Conservation (phyloP, 208 protist genomes). For the Wallacemonas sp. region DNA sequence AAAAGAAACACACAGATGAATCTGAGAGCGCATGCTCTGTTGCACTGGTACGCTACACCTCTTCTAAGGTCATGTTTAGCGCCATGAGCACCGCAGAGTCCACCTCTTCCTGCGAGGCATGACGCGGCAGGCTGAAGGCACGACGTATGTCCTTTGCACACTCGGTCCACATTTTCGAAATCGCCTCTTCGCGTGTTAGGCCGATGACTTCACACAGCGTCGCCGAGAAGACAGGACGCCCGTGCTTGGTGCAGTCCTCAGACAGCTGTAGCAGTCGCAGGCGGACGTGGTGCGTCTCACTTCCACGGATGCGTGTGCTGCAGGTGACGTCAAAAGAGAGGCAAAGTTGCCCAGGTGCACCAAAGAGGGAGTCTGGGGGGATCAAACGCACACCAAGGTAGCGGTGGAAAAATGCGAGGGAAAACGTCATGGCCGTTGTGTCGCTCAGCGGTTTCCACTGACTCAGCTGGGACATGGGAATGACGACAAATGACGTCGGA, state of each 20-base stretch:
- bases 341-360: background rate
- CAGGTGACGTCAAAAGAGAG: background rate
- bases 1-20: conserved; percentile 2
- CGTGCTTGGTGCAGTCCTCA: background rate
- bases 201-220: conserved; percentile 3
- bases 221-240: background rate
- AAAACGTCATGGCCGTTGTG: conserved; percentile 23
- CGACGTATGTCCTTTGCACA: conserved; percentile 5
- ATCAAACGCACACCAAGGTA: conserved; percentile 41
- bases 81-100: background rate
- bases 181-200: background rate
- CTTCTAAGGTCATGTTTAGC: background rate
- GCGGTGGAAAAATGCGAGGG: conserved; percentile 34
- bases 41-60: no score
- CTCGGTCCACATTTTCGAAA: background rate
- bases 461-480: background rate
- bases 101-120: background rate
- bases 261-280: background rate
- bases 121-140: background rate
- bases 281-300: background rate
- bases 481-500: background rate
- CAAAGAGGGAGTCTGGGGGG: conserved; percentile 8
- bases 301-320: background rate
- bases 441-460: conserved; percentile 8
- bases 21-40: background rate